These are phyloP conservation scores for Vigna nakashimae DNA, from an alignment of 306 rosid species.

Conservation along the genomic window DNA sequence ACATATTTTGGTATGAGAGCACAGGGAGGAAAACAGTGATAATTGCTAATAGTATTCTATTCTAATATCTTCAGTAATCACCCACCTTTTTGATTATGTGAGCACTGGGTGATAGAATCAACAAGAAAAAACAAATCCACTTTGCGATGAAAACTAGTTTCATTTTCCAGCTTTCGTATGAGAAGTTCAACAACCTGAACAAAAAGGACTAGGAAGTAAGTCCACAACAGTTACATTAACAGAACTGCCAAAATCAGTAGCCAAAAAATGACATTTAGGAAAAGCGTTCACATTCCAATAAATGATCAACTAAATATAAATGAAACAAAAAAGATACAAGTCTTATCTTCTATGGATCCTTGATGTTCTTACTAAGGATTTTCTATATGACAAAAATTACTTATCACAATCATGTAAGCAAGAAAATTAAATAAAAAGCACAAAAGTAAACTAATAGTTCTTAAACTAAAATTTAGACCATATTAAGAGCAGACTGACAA, in stretches of 20 bases:
- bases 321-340: slow-evolving; percentile 21
- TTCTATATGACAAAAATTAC: slow-evolving; percentile 2
- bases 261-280: slow-evolving; percentile 4
- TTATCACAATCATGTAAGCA: background rate
- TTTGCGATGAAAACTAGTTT: slow-evolving; percentile 89
- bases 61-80: background rate
- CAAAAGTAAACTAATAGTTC: background rate
- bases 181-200: slow-evolving; percentile 97
- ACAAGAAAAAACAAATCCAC: slow-evolving; percentile 97
- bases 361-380: slow-evolving; percentile 35
- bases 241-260: slow-evolving; percentile 20
- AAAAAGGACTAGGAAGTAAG: slow-evolving; percentile 42
- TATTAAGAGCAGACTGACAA: background rate
- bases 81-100: slow-evolving; percentile 89
- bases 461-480: slow-evolving; percentile 1
- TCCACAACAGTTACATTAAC: slow-evolving; percentile 28
- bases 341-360: slow-evolving; percentile 27
- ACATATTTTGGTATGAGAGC: background rate
- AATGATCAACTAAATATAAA: slow-evolving; percentile 27
- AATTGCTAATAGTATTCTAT: slow-evolving; percentile 21
- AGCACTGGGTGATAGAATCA: slow-evolving; percentile 97
- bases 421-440: slow-evolving; percentile 14
- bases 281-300: slow-evolving; percentile 17
- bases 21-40: slow-evolving; percentile 6
- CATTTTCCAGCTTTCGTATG: slow-evolving; percentile 91